These are phyloP conservation scores for Diaporthe humulicola DNA, from an alignment of 2,329 filamentous ascomycete genomes.

Conservation along the genomic window DNA sequence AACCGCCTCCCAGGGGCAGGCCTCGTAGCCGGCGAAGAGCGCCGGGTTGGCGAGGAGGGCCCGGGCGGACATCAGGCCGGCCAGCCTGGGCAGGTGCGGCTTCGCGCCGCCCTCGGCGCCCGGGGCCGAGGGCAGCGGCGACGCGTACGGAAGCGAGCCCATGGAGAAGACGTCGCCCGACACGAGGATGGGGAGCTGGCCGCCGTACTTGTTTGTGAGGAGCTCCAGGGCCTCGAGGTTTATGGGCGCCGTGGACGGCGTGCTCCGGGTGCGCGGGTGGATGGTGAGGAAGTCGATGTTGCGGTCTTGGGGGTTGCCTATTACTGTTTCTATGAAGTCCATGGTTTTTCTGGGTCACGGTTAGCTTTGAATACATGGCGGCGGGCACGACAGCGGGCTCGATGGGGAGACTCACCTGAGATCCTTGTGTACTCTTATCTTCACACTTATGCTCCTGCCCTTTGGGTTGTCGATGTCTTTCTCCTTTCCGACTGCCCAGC, in stretches of 20 bases:
- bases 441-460: constrained; percentile 75
- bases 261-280: constrained; percentile 74
- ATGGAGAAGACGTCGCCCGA: constrained; percentile 79
- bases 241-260: constrained; percentile 72
- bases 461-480: constrained; percentile 57
- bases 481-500: constrained; percentile 64
- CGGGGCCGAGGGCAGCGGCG: constrained; percentile 46
- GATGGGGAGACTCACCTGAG: constrained; percentile 57
- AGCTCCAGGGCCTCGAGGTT: constrained; percentile 71
- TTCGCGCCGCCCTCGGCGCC: constrained; percentile 46
- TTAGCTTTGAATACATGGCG: neutral
- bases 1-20: constrained; percentile 73
- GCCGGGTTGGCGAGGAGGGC: constrained; percentile 77
- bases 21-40: constrained; percentile 69
- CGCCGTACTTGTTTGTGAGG: constrained; percentile 64
- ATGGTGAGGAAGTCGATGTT: constrained; percentile 78
- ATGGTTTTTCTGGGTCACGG: constrained; percentile 60
- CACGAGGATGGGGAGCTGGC: constrained; percentile 72
- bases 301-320: constrained; percentile 64
- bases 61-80: constrained; percentile 78
- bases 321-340: constrained; percentile 73
- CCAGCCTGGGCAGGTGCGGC: constrained; percentile 59
- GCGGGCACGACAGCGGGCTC: neutral
- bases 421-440: constrained; percentile 78
- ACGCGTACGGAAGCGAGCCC: constrained; percentile 60